phyloP scores from a whole-genome alignment of 495 filamentous ascomycete genomes.

The Tuber melanosporum region DNA sequence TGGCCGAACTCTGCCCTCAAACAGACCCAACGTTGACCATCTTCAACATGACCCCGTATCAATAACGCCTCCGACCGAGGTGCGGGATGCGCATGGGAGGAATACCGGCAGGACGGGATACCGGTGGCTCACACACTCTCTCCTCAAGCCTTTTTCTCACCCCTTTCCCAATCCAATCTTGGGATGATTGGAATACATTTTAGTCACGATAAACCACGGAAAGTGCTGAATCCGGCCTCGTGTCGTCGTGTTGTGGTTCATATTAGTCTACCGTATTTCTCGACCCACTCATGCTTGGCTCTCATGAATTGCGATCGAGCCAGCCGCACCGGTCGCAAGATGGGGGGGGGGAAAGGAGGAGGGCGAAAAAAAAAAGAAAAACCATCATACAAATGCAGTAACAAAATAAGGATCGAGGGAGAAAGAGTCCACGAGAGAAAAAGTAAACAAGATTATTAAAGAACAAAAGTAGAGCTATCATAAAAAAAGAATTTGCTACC shows the following conservation, averaged over 20 bases:
- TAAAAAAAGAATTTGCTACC: constrained; percentile 13
- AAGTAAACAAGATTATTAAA: background rate
- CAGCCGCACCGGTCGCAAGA: constrained; percentile 21
- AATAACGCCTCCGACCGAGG: background rate
- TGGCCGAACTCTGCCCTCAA: background rate
- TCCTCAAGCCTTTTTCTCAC: background rate
- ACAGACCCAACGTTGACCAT: background rate
- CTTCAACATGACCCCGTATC: background rate
- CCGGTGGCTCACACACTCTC: background rate
- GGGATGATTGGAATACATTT: background rate
- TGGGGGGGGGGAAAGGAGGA: background rate
- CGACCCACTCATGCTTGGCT: background rate
- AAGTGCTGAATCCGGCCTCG: background rate
- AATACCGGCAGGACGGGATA: background rate
- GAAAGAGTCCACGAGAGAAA: background rate
- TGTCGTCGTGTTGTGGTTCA: background rate
- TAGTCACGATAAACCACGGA: constrained; percentile 1
- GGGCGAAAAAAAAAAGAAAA: constrained; percentile 21
- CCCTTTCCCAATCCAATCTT: background rate
- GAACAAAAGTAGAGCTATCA: background rate
- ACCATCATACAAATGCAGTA: background rate
- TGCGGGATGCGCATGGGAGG: background rate
- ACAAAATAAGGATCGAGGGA: background rate
- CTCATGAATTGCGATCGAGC: constrained; percentile 22
- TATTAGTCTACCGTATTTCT: background rate